Percentiles rank a stretch among this genome's conserved stretches.
Conservation (phyloP, 2,329 filamentous ascomycete genomes). For the Blumeria graminis region DNA sequence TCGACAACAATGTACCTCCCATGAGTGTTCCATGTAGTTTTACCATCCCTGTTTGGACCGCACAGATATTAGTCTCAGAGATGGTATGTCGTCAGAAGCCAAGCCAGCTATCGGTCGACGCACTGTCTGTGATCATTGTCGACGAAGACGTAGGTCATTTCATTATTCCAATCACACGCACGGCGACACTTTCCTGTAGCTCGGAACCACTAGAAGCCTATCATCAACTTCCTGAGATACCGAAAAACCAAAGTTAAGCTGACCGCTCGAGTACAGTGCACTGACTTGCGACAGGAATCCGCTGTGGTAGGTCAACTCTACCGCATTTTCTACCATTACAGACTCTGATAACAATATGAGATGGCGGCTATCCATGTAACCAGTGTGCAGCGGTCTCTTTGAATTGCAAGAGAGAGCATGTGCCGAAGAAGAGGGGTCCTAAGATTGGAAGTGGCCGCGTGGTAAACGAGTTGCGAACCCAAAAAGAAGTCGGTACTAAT, state of each 20-base stretch:
- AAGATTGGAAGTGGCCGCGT: conserved; percentile 38
- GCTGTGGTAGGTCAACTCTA: conserved; percentile 12
- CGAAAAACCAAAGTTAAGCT: not conserved
- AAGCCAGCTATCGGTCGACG: conserved; percentile 11
- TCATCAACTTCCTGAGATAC: not conserved
- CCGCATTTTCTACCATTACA: not conserved
- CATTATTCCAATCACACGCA: conserved; percentile 1
- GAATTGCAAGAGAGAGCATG: conserved; percentile 38
- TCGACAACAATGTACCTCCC: too few relatives aligned
- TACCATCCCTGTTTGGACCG: not conserved
- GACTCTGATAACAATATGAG: conserved; percentile 4
- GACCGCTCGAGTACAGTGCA: conserved; percentile 2
- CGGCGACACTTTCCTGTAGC: not conserved
- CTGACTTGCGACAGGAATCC: conserved; percentile 17
- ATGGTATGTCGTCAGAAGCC: conserved; percentile 12
- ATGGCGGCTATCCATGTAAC: conserved; percentile 28
- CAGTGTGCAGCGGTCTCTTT: conserved; percentile 34
- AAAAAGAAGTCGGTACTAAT: conserved; percentile 17
- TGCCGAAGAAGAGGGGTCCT: conserved; percentile 38
- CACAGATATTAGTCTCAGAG: not conserved
- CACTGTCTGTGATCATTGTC: conserved; percentile 23
- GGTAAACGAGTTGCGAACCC: conserved; percentile 32
- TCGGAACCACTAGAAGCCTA: not conserved
- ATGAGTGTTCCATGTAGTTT: too few relatives aligned
- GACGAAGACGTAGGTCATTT: conserved; percentile 18